Conservation (phyloP, 306 rosid genomes). For the Quercus engelmannii region DNA sequence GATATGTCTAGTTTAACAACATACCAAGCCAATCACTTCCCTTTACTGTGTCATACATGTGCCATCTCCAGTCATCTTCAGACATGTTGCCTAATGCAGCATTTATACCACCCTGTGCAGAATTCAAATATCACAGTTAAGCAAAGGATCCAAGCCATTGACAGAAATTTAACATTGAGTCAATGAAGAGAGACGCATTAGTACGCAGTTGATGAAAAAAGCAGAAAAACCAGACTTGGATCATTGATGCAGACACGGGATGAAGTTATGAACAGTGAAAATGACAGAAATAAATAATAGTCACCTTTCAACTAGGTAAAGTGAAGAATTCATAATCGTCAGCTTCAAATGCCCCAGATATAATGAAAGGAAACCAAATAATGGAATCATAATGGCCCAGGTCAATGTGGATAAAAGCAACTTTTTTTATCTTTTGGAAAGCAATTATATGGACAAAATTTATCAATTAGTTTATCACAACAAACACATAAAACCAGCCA, state of each 20-base stretch:
- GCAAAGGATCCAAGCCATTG: neutral
- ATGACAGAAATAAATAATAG: neutral
- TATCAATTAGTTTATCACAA: neutral
- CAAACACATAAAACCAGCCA: neutral
- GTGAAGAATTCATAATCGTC: neutral
- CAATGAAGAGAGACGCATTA: neutral
- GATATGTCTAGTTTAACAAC: neutral
- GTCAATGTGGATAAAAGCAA: no score
- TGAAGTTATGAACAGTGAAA: neutral
- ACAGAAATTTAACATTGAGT: neutral
- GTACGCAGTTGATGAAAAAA: conserved; percentile 8
- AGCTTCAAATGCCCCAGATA: neutral
- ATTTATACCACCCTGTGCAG: conserved; percentile 80
- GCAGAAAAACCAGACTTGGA: neutral
- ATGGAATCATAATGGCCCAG: neutral
- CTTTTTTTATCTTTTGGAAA: no score
- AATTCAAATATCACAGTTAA: conserved; percentile 12
- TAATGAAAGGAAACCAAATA: neutral
- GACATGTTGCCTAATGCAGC: conserved; percentile 91
- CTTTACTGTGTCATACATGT: conserved; percentile 93
- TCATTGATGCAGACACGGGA: neutral
- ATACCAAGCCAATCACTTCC: conserved; percentile 96
- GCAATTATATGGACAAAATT: neutral
- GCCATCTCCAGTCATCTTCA: conserved; percentile 99
- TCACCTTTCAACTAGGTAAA: neutral